These are phyloP conservation scores for Dalbergia cochinchinensis DNA, from an alignment of 306 rosid species.

Conservation along the genomic window DNA sequence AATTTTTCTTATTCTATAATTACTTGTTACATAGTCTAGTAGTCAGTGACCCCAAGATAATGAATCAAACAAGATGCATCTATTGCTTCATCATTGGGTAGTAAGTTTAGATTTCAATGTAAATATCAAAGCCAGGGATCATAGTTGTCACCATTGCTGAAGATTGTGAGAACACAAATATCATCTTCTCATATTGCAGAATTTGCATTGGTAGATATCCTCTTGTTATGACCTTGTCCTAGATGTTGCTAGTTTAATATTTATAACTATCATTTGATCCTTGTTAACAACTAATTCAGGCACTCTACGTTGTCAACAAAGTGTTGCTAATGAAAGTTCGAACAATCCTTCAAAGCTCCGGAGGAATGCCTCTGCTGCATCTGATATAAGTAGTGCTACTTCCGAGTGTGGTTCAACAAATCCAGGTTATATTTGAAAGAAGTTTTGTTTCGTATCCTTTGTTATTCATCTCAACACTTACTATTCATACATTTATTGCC, in stretches of 20 bases:
- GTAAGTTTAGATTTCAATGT: not conserved
- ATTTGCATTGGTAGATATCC: conserved; percentile 21
- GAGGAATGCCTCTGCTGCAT: conserved; percentile 71
- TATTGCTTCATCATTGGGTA: conserved; percentile 15
- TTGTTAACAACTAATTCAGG: conserved; percentile 50
- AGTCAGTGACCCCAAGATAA: conserved; percentile 4
- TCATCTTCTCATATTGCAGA: not conserved
- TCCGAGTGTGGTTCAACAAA: conserved; percentile 58
- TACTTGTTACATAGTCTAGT: conserved; percentile 12
- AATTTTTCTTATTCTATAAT: conserved; percentile 10
- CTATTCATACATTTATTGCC: not conserved
- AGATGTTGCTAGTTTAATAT: not conserved
- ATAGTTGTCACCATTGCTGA: conserved; percentile 9
- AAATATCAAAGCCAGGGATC: not conserved
- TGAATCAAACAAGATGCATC: not conserved
- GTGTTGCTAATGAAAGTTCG: conserved; percentile 50
- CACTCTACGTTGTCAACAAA: conserved; percentile 50
- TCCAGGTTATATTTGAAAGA: conserved; percentile 64
- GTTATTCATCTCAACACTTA: not conserved
- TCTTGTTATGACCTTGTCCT: conserved; percentile 7
- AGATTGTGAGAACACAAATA: not conserved
- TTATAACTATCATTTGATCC: not conserved
- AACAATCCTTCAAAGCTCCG: conserved; percentile 53
- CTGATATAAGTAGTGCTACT: conserved; percentile 70
- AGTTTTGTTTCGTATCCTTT: not conserved